Base-by-base conservation (phyloP, 768 basidiomycete species). In the Leucocoprinus leucothites region DNA sequence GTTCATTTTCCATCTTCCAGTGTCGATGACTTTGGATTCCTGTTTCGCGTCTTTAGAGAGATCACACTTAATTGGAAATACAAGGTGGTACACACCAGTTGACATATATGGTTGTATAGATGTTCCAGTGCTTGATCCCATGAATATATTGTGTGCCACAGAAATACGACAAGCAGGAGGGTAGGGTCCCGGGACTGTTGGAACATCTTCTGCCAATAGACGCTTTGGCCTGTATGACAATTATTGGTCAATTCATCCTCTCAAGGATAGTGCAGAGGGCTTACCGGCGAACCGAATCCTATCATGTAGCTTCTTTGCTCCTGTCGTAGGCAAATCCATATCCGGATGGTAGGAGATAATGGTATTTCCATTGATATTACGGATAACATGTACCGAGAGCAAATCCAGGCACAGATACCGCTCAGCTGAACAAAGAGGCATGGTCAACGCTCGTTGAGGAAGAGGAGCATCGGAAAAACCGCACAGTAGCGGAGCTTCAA, bases 61-160 rank as follows among this genome's bases (percentile, higher is more conserved):
- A 11, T 31, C 31, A 31, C 11, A 5, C n/a, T n/a, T n/a, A n/a
- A n/a, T 31, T 11, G 31, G 6, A 31, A 31, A 11, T 5, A 31
- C 6, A 11, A 31, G 31, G 13, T 38, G 41, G 22, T 6, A 45
- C 77, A 59, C 47, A 83, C 82, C 52, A 82, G 66, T 52, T 58
- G 64, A 56, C 71, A 75, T 31, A 85, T 75, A 60, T 83, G 76
- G 3, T 64, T 53, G 57, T 82, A 83, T 8, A 85, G 65, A 21
- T 67, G 66, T 59, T 83, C 82, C 9, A 84, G 63, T 0, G 81
- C 70, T 61, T 84, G 76, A 52, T 85, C 82, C 81, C 82, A 85
- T 0, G 79, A 78, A 58, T 84, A 85, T 48, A 83, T 48, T 4
- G 80, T 76, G 51, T 84, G 77, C 83, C 82, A 84, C 13, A 83